Evolutionary conservation across 768 basidiomycete genomes (phyloP).

Genomic region (Gymnopilus dilepis): DNA sequence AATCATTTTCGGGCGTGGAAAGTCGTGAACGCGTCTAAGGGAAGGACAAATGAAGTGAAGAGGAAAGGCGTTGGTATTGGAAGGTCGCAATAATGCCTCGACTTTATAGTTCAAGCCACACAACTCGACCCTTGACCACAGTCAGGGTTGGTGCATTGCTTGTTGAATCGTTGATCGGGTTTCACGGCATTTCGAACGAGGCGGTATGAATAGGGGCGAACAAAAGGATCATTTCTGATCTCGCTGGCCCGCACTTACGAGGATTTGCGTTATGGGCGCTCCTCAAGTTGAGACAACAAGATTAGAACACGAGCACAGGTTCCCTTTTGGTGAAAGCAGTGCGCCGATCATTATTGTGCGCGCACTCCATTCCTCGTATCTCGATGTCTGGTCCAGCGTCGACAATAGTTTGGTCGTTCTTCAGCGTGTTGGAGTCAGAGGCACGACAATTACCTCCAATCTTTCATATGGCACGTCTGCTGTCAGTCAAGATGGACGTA

Average conservation of each 20-base stretch:
- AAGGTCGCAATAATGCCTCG: background rate
- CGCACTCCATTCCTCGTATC: too few relatives aligned
- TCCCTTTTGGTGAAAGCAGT: background rate
- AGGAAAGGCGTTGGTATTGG: background rate
- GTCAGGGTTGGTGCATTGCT: background rate
- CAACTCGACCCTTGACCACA: background rate
- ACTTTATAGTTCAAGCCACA: background rate
- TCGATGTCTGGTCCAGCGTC: too few relatives aligned
- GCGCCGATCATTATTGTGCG: background rate
- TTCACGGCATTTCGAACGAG: constrained; percentile 4
- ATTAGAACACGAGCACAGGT: background rate
- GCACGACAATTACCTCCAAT: too few relatives aligned
- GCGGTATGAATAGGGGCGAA: background rate
- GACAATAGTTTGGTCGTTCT: too few relatives aligned
- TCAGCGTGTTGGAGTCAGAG: too few relatives aligned
- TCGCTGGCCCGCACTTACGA: background rate
- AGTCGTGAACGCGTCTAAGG: constrained; percentile 1
- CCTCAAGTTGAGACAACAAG: background rate
- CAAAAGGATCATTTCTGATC: constrained; percentile 2
- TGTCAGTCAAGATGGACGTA: background rate
- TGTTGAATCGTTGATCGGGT: constrained; percentile 1
- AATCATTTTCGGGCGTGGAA: constrained; percentile 11
- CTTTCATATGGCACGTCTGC: background rate
- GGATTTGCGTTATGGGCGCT: constrained; percentile 4
- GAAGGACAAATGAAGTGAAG: constrained; percentile 1